Conservation (phyloP, 495 filamentous ascomycete genomes). For the Tuber magnatum region DNA sequence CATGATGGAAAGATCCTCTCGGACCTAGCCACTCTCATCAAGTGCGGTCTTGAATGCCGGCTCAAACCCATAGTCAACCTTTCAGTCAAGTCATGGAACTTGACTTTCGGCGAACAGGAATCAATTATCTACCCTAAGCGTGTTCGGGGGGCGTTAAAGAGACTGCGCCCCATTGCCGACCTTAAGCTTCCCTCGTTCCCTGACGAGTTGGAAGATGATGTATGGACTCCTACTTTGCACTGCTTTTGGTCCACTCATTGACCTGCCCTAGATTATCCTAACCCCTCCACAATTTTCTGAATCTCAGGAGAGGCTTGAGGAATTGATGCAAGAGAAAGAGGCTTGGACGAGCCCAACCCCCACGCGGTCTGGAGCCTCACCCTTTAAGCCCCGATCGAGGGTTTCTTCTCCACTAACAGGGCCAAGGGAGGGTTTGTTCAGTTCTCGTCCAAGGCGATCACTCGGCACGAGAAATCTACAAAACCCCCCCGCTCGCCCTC, state of each 20-base stretch:
- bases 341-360: constrained; percentile 33
- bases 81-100: constrained; percentile 55
- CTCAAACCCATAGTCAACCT: constrained; percentile 50
- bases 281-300: constrained; percentile 48
- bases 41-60: constrained; percentile 52
- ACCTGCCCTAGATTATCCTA: constrained; percentile 26
- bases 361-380: constrained; percentile 21
- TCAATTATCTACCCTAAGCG: constrained; percentile 46
- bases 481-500: constrained; percentile 45
- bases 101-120: constrained; percentile 49
- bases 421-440: neutral
- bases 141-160: constrained; percentile 48
- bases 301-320: constrained; percentile 47
- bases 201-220: constrained; percentile 42
- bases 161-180: constrained; percentile 46
- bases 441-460: constrained; percentile 1
- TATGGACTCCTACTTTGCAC: constrained; percentile 25
- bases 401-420: constrained; percentile 3
- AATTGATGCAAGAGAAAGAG: constrained; percentile 6
- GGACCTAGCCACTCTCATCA: constrained; percentile 50
- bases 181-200: constrained; percentile 48
- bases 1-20: constrained; percentile 45
- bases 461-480: neutral
- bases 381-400: constrained; percentile 17
- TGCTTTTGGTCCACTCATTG: constrained; percentile 11